Percentiles rank a stretch among this genome's conserved stretches.
These are phyloP conservation scores for Coemansia pectinata DNA, from an alignment of 192 early-diverging fungal species.

Conservation along the genomic window DNA sequence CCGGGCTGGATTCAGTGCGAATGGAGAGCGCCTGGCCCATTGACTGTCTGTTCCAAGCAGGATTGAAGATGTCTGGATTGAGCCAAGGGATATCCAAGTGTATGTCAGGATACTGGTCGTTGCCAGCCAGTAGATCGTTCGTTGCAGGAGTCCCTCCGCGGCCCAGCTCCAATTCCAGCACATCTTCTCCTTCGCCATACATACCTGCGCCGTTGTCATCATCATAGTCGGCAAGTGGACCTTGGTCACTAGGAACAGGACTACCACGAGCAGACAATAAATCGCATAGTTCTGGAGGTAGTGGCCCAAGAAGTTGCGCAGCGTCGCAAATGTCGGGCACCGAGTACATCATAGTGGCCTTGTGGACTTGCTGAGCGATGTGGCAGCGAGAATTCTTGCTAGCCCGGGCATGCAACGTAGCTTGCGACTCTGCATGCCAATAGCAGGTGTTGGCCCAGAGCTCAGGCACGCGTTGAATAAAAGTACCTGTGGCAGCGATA, in stretches of 20 bases:
- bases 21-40: slow-evolving; percentile 13
- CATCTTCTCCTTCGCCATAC: not conserved
- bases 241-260: not conserved
- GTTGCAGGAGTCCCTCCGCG: slow-evolving; percentile 11
- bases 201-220: not conserved
- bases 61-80: slow-evolving; percentile 16
- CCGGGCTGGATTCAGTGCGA: slow-evolving; percentile 27
- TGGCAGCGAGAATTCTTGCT: not conserved
- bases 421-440: slow-evolving; percentile 13
- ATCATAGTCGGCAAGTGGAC: not conserved
- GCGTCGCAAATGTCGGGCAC: not conserved
- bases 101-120: slow-evolving; percentile 14
- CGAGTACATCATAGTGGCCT: not conserved
- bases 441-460: slow-evolving; percentile 37
- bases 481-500: not conserved
- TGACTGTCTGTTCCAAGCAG: not conserved
- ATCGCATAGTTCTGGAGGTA: not conserved
- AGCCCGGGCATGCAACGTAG: not conserved
- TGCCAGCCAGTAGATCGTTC: not conserved
- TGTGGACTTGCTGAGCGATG: not conserved
- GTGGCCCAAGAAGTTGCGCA: not conserved
- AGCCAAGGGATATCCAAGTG: slow-evolving; percentile 50
- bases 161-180: slow-evolving; percentile 34
- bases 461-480: slow-evolving; percentile 5
- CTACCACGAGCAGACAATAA: not conserved